phyloP scores from a whole-genome alignment of 768 basidiomycete species.

The Macrolepiota albuminosa region DNA sequence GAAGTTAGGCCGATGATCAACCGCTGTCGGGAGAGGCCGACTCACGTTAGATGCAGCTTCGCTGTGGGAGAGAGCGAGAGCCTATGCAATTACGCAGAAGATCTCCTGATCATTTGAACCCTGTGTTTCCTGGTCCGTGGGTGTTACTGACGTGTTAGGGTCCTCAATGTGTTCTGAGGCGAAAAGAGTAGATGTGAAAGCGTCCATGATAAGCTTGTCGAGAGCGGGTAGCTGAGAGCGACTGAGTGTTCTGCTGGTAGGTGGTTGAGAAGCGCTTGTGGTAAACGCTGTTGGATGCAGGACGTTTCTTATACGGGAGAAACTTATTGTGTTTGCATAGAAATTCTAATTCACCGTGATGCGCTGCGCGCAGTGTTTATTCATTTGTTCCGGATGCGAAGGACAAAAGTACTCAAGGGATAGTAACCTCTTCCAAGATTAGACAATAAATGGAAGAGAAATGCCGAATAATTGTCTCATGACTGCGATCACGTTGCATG shows the following conservation, averaged over 20 bases:
- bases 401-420: not conserved
- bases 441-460: no score
- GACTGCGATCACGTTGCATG: no score
- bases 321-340: not conserved
- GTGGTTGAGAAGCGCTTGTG: not conserved
- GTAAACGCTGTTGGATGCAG: not conserved
- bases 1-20: not conserved
- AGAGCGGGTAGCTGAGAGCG: not conserved
- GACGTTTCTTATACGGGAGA: not conserved
- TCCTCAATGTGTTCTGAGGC: not conserved
- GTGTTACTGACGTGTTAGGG: not conserved
- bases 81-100: not conserved
- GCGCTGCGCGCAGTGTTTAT: not conserved
- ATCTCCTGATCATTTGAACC: not conserved
- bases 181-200: not conserved
- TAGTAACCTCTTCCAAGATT: not conserved
- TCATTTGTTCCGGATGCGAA: not conserved
- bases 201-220: not conserved
- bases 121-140: not conserved
- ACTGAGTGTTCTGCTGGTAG: not conserved
- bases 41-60: not conserved
- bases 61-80: not conserved
- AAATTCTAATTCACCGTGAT: not conserved
- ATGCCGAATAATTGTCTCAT: no score
- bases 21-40: not conserved